A percentile compares a stretch with the other conserved stretches of the same genome.
Evolutionary conservation across 2,329 filamentous ascomycete species (phyloP).

Genomic region (Fusarium acutatum): DNA sequence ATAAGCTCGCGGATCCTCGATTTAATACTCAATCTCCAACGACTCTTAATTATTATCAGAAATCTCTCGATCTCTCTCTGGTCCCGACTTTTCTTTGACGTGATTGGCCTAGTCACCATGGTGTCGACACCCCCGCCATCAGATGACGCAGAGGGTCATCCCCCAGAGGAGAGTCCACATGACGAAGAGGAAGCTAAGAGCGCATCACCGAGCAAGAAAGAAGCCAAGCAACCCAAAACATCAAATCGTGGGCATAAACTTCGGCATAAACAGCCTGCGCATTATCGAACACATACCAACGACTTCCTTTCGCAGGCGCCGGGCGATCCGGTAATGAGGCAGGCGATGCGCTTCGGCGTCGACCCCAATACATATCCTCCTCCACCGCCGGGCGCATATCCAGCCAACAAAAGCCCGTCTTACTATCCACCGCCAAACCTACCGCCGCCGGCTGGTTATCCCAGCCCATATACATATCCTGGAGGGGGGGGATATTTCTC

Average conservation of each 20-base stretch:
- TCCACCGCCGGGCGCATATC: neutral
- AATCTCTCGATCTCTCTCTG: neutral
- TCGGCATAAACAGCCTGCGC: neutral
- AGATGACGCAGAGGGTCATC: neutral
- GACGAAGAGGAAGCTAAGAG: neutral
- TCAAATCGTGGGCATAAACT: neutral
- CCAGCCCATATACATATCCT: neutral
- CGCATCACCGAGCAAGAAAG: neutral
- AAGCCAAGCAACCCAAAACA: neutral
- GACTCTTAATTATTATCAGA: neutral
- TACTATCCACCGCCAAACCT: neutral
- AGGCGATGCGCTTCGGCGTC: neutral
- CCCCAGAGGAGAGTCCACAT: neutral
- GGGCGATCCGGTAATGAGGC: neutral
- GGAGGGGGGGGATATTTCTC: neutral
- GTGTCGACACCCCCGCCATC: conserved; percentile 7
- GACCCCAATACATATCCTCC: neutral
- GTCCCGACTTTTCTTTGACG: neutral
- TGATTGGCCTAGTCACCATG: neutral
- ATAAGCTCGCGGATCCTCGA: neutral
- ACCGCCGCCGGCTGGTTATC: neutral
- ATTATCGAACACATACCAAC: neutral
- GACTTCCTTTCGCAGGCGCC: neutral
- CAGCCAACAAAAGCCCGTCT: neutral
- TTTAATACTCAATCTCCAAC: neutral